These are phyloP conservation scores for Lenwebbia sp. DNA, from an alignment of 345 rosid species.

Conservation along the genomic window DNA sequence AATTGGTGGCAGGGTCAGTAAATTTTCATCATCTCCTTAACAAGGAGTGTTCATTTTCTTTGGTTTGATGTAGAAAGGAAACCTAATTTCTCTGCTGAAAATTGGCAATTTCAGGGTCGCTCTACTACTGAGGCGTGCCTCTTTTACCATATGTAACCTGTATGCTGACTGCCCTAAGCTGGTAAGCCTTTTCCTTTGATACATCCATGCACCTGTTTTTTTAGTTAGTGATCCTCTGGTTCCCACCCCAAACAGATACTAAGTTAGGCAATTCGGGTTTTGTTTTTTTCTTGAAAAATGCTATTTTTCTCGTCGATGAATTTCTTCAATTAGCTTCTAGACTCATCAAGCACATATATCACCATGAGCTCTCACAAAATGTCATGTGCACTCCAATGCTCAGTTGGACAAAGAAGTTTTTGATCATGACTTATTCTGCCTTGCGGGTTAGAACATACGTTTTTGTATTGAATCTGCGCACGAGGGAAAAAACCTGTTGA, in stretches of 20 bases:
- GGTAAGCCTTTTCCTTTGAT: neutral
- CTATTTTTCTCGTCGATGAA: neutral
- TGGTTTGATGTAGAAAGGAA: neutral
- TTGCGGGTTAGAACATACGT: neutral
- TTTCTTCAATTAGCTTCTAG: neutral
- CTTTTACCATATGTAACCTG: neutral
- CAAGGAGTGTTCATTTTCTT: neutral
- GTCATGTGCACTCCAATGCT: neutral
- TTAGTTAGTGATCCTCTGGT: neutral
- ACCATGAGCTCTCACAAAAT: neutral
- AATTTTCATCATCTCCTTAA: neutral
- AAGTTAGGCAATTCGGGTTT: neutral
- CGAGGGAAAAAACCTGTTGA: neutral
- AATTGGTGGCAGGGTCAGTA: conserved; percentile 93
- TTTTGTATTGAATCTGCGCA: neutral
- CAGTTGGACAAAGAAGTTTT: neutral
- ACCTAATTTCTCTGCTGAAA: neutral
- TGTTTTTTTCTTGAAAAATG: neutral
- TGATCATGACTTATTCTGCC: neutral
- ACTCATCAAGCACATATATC: neutral
- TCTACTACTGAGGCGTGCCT: conserved; percentile 29
- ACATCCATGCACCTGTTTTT: neutral
- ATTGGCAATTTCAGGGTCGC: conserved; percentile 27
- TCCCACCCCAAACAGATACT: neutral
- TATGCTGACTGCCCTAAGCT: neutral